A percentile compares a stretch with the other conserved stretches of the same genome.
Evolutionary conservation across 1,284 basidiomycete genomes (phyloP).

Genomic region (Salmacisia buchloeana): DNA sequence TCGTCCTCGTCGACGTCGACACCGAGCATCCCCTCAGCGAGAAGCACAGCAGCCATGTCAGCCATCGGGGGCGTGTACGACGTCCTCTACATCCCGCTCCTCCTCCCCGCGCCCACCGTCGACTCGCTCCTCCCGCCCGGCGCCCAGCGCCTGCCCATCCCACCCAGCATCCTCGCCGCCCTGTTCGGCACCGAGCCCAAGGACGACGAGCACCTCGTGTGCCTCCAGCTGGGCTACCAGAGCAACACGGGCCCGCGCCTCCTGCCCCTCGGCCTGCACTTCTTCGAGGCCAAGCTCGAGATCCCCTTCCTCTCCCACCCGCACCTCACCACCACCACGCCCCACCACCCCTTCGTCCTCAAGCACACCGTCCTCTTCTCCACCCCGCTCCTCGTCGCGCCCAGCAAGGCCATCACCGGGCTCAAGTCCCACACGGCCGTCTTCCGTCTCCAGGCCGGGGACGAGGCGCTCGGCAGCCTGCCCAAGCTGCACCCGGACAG

Average conservation of each 20-base stretch:
- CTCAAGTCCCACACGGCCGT: background rate
- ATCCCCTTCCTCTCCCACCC: conserved; percentile 11
- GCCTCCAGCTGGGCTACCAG: conserved; percentile 10
- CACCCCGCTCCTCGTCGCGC: background rate
- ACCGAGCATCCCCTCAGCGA: no score
- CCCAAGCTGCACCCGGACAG: no score
- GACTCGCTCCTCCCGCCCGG: background rate
- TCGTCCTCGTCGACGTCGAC: no score
- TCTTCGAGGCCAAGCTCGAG: conserved; percentile 11
- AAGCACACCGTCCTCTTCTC: conserved; percentile 4
- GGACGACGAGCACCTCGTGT: background rate
- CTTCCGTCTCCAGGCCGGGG: background rate
- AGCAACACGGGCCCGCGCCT: conserved; percentile 4
- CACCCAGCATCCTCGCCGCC: background rate
- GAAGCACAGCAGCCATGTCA: no score
- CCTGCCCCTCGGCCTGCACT: conserved; percentile 9
- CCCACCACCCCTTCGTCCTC: background rate
- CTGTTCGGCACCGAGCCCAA: background rate
- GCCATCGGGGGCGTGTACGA: conserved; percentile 2
- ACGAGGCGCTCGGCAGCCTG: no score
- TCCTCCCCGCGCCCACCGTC: background rate
- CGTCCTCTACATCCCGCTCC: conserved; percentile 2
- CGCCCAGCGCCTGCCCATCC: conserved; percentile 1
- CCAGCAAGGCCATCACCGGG: background rate
- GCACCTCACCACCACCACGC: background rate